Conservation (phyloP, 345 rosid species). For the Salix arbutifolia region DNA sequence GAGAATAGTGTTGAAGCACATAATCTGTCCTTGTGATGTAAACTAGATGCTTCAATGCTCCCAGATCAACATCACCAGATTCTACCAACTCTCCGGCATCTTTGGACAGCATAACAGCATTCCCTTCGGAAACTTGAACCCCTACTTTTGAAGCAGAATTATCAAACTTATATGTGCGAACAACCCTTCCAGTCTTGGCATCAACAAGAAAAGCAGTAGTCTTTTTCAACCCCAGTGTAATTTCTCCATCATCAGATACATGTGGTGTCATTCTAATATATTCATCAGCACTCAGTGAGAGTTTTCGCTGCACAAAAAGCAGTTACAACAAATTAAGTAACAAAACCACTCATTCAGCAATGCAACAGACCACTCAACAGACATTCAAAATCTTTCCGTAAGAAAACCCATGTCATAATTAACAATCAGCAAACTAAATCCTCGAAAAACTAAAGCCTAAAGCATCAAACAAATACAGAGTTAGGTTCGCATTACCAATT, state of each 20-base stretch:
- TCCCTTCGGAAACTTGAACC: not conserved
- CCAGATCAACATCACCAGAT: conserved; percentile 9
- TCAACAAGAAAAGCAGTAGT: conserved; percentile 27
- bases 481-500: conserved; percentile 24
- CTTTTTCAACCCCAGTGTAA: conserved; percentile 21
- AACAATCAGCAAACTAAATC: not conserved
- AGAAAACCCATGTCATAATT: not conserved
- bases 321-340: not conserved
- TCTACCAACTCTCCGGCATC: conserved; percentile 5
- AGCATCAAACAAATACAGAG: not conserved
- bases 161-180: conserved; percentile 7
- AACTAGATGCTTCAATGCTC: conserved; percentile 14
- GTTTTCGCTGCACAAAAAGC: conserved; percentile 13
- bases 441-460: not conserved
- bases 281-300: conserved; percentile 19
- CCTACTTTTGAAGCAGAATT: not conserved
- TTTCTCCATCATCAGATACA: conserved; percentile 20
- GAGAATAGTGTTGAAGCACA: conserved; percentile 19
- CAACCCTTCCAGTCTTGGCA: conserved; percentile 19
- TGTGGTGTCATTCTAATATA: conserved; percentile 21
- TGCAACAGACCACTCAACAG: not conserved
- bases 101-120: conserved; percentile 8
- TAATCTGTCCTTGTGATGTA: conserved; percentile 27
- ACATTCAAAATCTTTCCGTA: not conserved
- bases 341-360: not conserved